These are phyloP conservation scores for Malassezia furfur DNA, from an alignment of 1,284 basidiomycete genomes.

Conservation along the genomic window DNA sequence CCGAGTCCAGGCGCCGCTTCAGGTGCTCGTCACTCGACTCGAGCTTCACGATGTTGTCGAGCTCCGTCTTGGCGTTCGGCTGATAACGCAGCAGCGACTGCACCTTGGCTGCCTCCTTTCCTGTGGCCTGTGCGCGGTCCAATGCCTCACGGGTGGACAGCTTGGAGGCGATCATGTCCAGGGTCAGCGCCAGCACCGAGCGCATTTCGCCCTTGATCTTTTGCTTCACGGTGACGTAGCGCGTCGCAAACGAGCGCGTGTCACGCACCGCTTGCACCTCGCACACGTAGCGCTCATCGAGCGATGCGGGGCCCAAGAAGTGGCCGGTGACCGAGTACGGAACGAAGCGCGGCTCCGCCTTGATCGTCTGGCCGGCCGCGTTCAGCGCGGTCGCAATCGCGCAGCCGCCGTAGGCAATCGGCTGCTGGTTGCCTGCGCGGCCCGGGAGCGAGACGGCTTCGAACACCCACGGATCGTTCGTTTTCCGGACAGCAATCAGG, in stretches of 20 bases:
- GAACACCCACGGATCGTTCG: conserved; percentile 21
- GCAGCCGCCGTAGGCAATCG: conserved; percentile 40
- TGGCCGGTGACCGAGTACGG: conserved; percentile 32
- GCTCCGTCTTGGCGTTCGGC: conserved; percentile 17
- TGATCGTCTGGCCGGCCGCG: conserved; percentile 30
- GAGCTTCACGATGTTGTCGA: conserved; percentile 15
- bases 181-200: conserved; percentile 21
- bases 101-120: not conserved
- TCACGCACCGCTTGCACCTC: conserved; percentile 23
- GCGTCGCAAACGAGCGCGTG: conserved; percentile 34
- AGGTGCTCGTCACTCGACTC: conserved; percentile 14
- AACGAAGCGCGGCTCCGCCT: conserved; percentile 18
- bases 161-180: conserved; percentile 30
- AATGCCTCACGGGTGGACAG: conserved; percentile 11
- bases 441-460: conserved; percentile 23
- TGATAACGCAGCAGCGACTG: conserved; percentile 19
- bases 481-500: conserved; percentile 24
- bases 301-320: conserved; percentile 29
- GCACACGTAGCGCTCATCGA: conserved; percentile 24
- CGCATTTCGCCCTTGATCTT: conserved; percentile 21
- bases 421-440: conserved; percentile 31
- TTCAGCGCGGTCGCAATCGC: conserved; percentile 23
- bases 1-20: conserved; percentile 17
- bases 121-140: not conserved
- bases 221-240: conserved; percentile 27